Base-by-base conservation (phyloP, 805 yeast species). In the Zygosaccharomyces bisporus region DNA sequence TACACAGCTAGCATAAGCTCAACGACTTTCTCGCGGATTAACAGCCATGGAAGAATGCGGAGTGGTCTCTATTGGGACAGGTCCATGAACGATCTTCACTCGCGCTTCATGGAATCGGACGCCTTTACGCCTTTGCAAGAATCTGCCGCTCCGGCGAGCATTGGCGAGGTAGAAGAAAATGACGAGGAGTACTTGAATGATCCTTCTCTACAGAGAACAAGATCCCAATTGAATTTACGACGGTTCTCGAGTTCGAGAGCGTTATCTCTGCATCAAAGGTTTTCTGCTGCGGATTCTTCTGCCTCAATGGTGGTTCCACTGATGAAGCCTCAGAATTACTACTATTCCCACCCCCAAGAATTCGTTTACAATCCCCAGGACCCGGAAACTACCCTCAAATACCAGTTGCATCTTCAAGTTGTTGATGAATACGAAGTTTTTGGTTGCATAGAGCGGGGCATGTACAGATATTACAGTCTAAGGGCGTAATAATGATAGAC, bases 361-460 rank as follows among this genome's bases (percentile, higher is more conserved):
- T 61, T 56, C 33, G 35, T 56, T 6, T 61, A 61, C 34, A 60
- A 62, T 36, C 53, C 52, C 3, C 44, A 53, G 5, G 59, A 56
- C n/a, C 47, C 56, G 6, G 52, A 55, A 10, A 61, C 57, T 6
- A 53, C 62, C 7, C 38, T 49, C 43, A 45, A 56, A 25, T 61
- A 61, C 40, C 54, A 58, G 12, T 39, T 54, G 10, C 65, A 62
- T 46, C 51, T 61, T 21, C 56, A 59, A 32, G 45, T 64, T 30
- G 60, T 61, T 4, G 58, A 64, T 39, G 69, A 69, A 34, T 70
- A 69, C 53, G 64, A 64, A 19, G 61, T 64, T 8, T 69, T 68
- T 56, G 74, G 73, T 3, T 66, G 68, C 35, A 55, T 67, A n/a
- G 74, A 70, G 50, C 60, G 74, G 31, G 74, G 74, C 8, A 70